A percentile compares a stretch with the other conserved stretches of the same genome.
Evolutionary conservation across 176 grass and related monocot genomes (phyloP).

Genomic region (Pontederia crassipes): DNA sequence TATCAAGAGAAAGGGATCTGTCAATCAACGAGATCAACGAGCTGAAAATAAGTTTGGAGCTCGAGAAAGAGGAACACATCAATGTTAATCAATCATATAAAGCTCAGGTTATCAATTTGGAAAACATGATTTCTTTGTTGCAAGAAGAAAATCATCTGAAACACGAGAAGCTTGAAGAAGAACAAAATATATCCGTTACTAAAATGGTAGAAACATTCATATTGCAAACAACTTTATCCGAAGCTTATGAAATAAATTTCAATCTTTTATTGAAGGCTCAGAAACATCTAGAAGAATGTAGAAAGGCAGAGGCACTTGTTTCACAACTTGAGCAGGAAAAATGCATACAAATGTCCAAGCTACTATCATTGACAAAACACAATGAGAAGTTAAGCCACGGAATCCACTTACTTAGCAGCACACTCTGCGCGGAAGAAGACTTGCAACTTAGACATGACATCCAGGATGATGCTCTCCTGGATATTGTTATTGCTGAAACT

Average conservation of each 20-base stretch:
- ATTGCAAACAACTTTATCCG: conserved; percentile 51
- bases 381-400: conserved; percentile 58
- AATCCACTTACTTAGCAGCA: conserved; percentile 46
- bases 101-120: not conserved
- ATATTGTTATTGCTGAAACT: conserved; percentile 40
- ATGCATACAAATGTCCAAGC: conserved; percentile 30
- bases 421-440: conserved; percentile 41
- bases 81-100: not conserved
- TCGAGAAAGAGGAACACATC: not conserved
- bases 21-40: not conserved
- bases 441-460: conserved; percentile 34
- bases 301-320: conserved; percentile 35
- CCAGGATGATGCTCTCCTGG: conserved; percentile 45
- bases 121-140: conserved; percentile 29
- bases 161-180: conserved; percentile 39
- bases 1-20: conserved; percentile 8
- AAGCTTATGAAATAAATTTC: conserved; percentile 44
- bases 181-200: conserved; percentile 15
- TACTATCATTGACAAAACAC: conserved; percentile 32
- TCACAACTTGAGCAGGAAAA: conserved; percentile 56
- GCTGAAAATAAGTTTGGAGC: not conserved
- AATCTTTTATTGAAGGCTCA: conserved; percentile 35
- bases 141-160: conserved; percentile 44
- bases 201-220: conserved; percentile 43
- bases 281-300: conserved; percentile 37